Percentiles rank a stretch among this genome's conserved stretches.
Conservation (phyloP, 805 yeast species). For the Isabelozyma pseudorhagii region DNA sequence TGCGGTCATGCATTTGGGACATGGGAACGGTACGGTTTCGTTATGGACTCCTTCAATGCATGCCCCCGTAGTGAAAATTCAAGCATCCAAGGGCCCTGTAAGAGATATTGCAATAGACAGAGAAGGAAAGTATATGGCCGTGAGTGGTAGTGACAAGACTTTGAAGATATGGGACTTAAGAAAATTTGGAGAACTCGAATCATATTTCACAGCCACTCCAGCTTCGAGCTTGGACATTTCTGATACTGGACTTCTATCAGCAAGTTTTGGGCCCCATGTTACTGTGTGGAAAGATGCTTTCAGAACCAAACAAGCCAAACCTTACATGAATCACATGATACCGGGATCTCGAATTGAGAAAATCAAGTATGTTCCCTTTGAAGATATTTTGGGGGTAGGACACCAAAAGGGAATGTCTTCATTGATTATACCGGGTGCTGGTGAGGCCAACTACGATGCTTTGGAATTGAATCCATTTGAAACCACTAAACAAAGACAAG, state of each 20-base stretch:
- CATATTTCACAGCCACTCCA: conserved; percentile 77
- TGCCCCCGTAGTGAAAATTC: conserved; percentile 79
- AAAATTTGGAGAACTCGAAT: conserved; percentile 70
- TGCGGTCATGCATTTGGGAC: conserved; percentile 92
- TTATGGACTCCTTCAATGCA: conserved; percentile 91
- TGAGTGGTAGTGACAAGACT: conserved; percentile 80
- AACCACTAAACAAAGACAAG: conserved; percentile 89
- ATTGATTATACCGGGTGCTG: conserved; percentile 92
- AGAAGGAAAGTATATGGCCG: conserved; percentile 92
- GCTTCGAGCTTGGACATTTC: conserved; percentile 77
- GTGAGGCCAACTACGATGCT: conserved; percentile 97
- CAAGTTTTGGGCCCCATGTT: conserved; percentile 95
- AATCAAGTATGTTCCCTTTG: conserved; percentile 83
- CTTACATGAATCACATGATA: conserved; percentile 87
- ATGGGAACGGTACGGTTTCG: conserved; percentile 86
- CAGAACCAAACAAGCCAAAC: conserved; percentile 67
- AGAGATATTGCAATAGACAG: conserved; percentile 83
- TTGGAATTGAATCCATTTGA: conserved; percentile 91
- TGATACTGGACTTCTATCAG: conserved; percentile 81
- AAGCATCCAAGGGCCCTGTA: conserved; percentile 83
- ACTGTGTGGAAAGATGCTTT: conserved; percentile 90
- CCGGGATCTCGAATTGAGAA: conserved; percentile 74
- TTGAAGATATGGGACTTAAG: conserved; percentile 93
- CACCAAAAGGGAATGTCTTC: conserved; percentile 77
- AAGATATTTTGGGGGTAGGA: conserved; percentile 92